phyloP scores from a whole-genome alignment of 306 rosid species.

The Myrica gale region DNA sequence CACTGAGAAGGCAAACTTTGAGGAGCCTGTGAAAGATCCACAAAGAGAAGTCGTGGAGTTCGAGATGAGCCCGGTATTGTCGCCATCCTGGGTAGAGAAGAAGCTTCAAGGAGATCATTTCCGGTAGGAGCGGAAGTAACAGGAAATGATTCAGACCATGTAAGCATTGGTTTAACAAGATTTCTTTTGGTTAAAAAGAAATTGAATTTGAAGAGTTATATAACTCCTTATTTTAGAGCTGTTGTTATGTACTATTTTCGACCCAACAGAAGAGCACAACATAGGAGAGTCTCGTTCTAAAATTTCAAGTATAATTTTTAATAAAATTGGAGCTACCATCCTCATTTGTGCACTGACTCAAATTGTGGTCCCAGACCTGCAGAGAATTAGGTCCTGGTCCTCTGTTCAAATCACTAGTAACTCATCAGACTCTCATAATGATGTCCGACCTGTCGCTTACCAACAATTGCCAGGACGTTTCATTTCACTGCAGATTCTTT shows the following conservation, averaged over 20 bases:
- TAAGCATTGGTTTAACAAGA: constrained; percentile 6
- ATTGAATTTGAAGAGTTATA: too few relatives aligned
- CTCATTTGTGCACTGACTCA: not conserved
- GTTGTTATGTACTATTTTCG: too few relatives aligned
- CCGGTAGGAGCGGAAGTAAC: constrained; percentile 41
- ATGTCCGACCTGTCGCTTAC: not conserved
- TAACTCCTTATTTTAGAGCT: too few relatives aligned
- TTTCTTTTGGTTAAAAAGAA: not conserved
- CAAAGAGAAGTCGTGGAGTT: constrained; percentile 41
- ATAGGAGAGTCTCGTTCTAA: not conserved
- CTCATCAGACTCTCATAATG: not conserved
- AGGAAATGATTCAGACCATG: constrained; percentile 20
- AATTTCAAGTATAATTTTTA: not conserved
- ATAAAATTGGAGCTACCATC: too few relatives aligned
- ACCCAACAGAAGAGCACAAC: too few relatives aligned
- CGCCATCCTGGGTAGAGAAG: constrained; percentile 74
- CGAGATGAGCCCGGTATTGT: constrained; percentile 53
- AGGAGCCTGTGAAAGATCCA: constrained; percentile 26
- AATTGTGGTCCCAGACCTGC: not conserved
- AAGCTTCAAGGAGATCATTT: constrained; percentile 46
- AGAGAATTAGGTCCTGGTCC: not conserved
- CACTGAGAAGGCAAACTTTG: constrained; percentile 25
- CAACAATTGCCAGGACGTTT: not conserved
- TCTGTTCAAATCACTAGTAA: not conserved
- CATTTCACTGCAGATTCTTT: constrained; percentile 1